Evolutionary conservation across 179 eudicot species (phyloP).

Genomic region (Drosera spatulata): DNA sequence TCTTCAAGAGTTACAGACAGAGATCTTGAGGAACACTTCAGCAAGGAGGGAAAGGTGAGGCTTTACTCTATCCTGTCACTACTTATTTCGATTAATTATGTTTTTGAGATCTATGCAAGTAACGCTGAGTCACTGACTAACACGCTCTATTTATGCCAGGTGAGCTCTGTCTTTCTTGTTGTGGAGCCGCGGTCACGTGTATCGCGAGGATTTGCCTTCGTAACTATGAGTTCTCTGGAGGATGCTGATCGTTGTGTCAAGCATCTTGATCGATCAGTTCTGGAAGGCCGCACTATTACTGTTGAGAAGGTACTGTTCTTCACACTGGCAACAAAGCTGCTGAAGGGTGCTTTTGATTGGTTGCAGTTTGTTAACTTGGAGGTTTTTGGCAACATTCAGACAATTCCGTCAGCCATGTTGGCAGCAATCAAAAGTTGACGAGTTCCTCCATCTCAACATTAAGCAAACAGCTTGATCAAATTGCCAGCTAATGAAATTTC

Average conservation of each 20-base stretch:
- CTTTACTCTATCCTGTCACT: neutral
- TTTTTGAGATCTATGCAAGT: too few relatives aligned
- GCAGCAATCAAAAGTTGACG: slow-evolving; percentile 41
- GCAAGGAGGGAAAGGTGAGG: slow-evolving; percentile 80
- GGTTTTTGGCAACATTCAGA: slow-evolving; percentile 85
- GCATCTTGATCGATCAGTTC: slow-evolving; percentile 83
- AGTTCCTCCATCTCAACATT: too few relatives aligned
- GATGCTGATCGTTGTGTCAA: slow-evolving; percentile 87
- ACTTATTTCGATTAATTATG: too few relatives aligned
- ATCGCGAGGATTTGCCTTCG: slow-evolving; percentile 92
- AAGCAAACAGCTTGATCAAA: too few relatives aligned
- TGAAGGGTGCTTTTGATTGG: slow-evolving; percentile 18
- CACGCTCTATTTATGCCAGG: slow-evolving; percentile 17
- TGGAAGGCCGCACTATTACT: slow-evolving; percentile 89
- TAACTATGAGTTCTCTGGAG: slow-evolving; percentile 64
- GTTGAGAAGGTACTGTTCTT: slow-evolving; percentile 74
- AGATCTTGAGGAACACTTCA: slow-evolving; percentile 84
- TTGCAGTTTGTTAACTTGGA: slow-evolving; percentile 51
- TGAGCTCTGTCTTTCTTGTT: slow-evolving; percentile 53
- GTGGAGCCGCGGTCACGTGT: slow-evolving; percentile 87
- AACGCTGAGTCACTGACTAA: too few relatives aligned
- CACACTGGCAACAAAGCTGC: neutral
- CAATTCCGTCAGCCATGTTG: slow-evolving; percentile 36
- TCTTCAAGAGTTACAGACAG: slow-evolving; percentile 88
- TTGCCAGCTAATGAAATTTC: slow-evolving; percentile 28